phyloP scores from a whole-genome alignment of 2,329 filamentous ascomycete genomes.

The Stylonectria norvegica region DNA sequence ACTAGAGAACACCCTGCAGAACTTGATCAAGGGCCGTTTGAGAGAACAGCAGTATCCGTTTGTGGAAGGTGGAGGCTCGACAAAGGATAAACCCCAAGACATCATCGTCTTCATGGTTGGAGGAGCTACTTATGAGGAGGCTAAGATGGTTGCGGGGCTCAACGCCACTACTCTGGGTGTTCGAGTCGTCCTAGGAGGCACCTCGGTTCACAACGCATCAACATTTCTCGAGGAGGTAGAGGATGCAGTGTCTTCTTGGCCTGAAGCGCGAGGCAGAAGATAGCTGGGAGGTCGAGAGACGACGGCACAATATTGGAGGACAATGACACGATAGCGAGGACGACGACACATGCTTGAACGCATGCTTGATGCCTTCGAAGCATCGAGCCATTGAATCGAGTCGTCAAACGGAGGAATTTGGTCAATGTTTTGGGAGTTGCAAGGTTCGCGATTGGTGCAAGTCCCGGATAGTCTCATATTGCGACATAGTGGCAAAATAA shows the following conservation, averaged over 20 bases:
- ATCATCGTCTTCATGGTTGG: slow-evolving; percentile 93
- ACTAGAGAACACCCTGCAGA: slow-evolving; percentile 82
- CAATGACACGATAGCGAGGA: no score
- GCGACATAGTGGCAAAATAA: background rate
- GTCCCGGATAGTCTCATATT: background rate
- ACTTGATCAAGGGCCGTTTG: slow-evolving; percentile 86
- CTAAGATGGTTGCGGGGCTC: slow-evolving; percentile 90
- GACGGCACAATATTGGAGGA: no score
- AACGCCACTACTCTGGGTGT: slow-evolving; percentile 89
- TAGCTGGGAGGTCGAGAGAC: slow-evolving; percentile 12
- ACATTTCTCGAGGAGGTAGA: slow-evolving; percentile 91
- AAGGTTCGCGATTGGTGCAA: background rate
- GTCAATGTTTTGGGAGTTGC: no score
- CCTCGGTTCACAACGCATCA: slow-evolving; percentile 79
- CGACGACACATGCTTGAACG: no score
- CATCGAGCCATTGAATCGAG: no score
- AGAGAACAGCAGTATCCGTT: slow-evolving; percentile 90
- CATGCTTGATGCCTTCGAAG: no score
- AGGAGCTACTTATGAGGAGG: slow-evolving; percentile 93
- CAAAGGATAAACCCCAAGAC: slow-evolving; percentile 93
- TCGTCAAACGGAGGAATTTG: no score
- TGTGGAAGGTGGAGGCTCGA: slow-evolving; percentile 80
- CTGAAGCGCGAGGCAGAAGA: slow-evolving; percentile 50
- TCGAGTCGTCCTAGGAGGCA: slow-evolving; percentile 84
- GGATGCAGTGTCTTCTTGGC: slow-evolving; percentile 83